These are phyloP conservation scores for Amaranthus tricolor DNA, from an alignment of 179 eudicot genomes.

Conservation along the genomic window DNA sequence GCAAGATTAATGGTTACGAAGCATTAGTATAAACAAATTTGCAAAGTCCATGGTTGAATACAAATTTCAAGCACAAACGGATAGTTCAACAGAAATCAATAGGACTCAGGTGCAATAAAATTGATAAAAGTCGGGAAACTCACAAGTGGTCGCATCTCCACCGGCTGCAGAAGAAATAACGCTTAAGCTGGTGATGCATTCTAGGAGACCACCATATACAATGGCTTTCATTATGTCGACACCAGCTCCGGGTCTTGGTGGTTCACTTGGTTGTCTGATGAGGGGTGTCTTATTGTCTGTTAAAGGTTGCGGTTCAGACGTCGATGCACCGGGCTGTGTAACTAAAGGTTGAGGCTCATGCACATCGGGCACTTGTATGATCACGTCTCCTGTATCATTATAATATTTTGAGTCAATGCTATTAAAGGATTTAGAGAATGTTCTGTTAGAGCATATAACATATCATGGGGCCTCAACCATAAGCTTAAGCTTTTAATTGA, in stretches of 20 bases:
- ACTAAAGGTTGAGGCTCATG: background rate
- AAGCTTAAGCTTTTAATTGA: too few relatives aligned
- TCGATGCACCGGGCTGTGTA: background rate
- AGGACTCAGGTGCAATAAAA: background rate
- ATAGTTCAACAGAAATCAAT: too few relatives aligned
- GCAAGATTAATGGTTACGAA: background rate
- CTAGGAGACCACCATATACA: slow-evolving; percentile 82
- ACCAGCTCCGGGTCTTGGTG: slow-evolving; percentile 19
- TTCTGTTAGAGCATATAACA: too few relatives aligned
- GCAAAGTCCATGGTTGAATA: background rate
- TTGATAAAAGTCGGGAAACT: slow-evolving; percentile 23
- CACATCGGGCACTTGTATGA: slow-evolving; percentile 4
- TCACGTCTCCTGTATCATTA: slow-evolving; percentile 27
- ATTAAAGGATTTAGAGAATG: background rate
- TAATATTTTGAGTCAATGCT: background rate
- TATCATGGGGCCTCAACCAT: too few relatives aligned
- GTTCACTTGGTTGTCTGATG: slow-evolving; percentile 8
- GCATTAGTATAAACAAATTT: background rate
- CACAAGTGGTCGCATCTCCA: slow-evolving; percentile 80
- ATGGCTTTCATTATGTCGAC: slow-evolving; percentile 73
- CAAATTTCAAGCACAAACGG: too few relatives aligned
- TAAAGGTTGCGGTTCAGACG: slow-evolving; percentile 1
- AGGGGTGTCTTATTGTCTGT: background rate
- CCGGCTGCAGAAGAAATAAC: slow-evolving; percentile 87
- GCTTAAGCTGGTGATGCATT: slow-evolving; percentile 76